Percentiles rank a stretch among this genome's conserved stretches.
These are phyloP conservation scores for Postia placenta DNA, from an alignment of 768 basidiomycete species.

Conservation along the genomic window DNA sequence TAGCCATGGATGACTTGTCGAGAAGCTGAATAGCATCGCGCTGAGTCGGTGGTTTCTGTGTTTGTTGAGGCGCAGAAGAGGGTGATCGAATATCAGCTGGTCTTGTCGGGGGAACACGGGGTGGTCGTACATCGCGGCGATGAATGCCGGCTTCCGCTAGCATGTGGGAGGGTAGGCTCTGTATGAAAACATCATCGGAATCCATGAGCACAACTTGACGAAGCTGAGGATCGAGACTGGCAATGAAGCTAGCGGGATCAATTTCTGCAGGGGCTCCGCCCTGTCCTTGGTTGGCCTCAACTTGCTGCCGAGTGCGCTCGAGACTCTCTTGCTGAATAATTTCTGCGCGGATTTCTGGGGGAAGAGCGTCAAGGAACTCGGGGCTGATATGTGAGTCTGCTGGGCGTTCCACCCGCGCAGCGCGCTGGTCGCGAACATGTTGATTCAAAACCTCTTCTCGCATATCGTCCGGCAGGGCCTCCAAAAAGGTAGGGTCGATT, in stretches of 20 bases:
- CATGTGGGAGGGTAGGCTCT: slow-evolving; percentile 77
- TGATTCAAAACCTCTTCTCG: slow-evolving; percentile 97
- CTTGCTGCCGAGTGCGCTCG: slow-evolving; percentile 63
- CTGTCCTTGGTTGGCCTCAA: slow-evolving; percentile 28
- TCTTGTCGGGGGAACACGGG: slow-evolving; percentile 5
- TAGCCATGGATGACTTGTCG: slow-evolving; percentile 84
- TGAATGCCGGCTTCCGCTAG: slow-evolving; percentile 76
- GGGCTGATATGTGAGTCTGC: slow-evolving; percentile 85
- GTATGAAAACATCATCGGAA: slow-evolving; percentile 79
- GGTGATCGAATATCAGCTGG: slow-evolving; percentile 3
- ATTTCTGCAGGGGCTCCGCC: slow-evolving; percentile 58
- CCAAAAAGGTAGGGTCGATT: slow-evolving; percentile 96
- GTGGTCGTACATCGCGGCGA: slow-evolving; percentile 40
- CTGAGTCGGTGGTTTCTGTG: slow-evolving; percentile 47
- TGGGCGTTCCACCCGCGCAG: slow-evolving; percentile 67
- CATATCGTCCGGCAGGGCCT: slow-evolving; percentile 98
- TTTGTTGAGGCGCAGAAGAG: slow-evolving; percentile 17
- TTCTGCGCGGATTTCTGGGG: slow-evolving; percentile 94
- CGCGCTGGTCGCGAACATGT: slow-evolving; percentile 88
- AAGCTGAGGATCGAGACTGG: slow-evolving; percentile 82
- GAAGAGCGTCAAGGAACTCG: slow-evolving; percentile 94
- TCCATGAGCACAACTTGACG: slow-evolving; percentile 90
- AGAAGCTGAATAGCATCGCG: slow-evolving; percentile 92
- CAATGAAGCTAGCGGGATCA: slow-evolving; percentile 88
- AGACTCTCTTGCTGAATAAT: slow-evolving; percentile 92